Evolutionary conservation across 192 early-diverging fungal species (phyloP), one percentile per base, ranked within the genome.

Genomic region (Entophlyctis helioformis): DNA sequence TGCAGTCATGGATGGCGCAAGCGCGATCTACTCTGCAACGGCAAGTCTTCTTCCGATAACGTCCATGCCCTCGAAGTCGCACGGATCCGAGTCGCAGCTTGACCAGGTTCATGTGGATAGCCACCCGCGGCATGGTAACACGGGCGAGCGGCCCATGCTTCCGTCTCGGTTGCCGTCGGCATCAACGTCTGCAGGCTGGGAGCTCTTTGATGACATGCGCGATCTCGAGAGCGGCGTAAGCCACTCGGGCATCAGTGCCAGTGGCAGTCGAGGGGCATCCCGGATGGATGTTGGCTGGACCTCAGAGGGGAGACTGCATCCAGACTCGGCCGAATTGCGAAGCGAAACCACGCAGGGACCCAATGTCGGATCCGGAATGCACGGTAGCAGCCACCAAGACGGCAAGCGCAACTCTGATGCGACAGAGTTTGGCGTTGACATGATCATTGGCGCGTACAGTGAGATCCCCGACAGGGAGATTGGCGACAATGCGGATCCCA

Each of bases 101-200:
- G 52, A 19, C 5, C 11, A 26, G 2, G 12, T 26, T 18, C 13
- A 20, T 11, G 50, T 19, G 13, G 46, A 59, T 21, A 34, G 52
- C 11, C 58, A 66, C 39, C 64, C 64, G 6, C 57, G 57, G 15
- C 56, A 50, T 28, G 59, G 64, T 1, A 55, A 66, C 32, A 57
- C 52, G 24, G 64, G 64, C 2, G 64, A 66, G 34, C 54, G 64
- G 16, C 44, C 33, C 26, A 54, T 35, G 6, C 19, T 60, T 3
- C 51, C 52, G 20, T 58, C 55, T 37, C 44, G 64, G 11, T 46
- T 47, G 13, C 59, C 64, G 1, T 57, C 53, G 18, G 20, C 60
- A 25, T 48, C 48, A 13, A 37, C 47, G 22, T 53, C 56, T n/a
- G 22, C 44, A 4, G 59, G 62, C 33, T 66, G 50, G 58, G 52